phyloP scores from a whole-genome alignment of 2,329 filamentous ascomycete genomes.

The Colletotrichum coccodes region DNA sequence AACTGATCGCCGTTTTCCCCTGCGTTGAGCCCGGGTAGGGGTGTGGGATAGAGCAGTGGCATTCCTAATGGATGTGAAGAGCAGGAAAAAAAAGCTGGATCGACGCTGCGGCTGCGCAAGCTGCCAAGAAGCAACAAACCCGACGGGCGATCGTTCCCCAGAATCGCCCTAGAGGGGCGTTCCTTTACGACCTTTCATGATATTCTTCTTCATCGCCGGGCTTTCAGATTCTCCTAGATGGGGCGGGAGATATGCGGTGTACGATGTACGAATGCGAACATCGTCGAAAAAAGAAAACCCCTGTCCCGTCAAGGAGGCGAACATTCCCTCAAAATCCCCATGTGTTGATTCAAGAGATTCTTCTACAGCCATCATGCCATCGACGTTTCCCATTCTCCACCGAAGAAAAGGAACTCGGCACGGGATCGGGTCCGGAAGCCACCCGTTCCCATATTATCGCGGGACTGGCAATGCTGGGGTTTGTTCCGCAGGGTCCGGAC shows the following conservation, averaged over 20 bases:
- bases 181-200: not conserved
- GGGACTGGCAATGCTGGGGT: not conserved
- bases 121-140: conserved; percentile 2
- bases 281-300: not conserved
- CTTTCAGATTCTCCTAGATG: not conserved
- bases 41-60: not conserved
- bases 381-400: not conserved
- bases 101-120: conserved; percentile 21
- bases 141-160: conserved; percentile 17
- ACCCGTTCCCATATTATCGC: not conserved
- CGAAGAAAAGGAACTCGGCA: not conserved
- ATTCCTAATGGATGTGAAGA: not conserved
- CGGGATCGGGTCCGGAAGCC: not conserved
- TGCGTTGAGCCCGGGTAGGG: not conserved
- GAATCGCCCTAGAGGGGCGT: not conserved
- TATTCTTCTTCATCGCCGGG: not conserved
- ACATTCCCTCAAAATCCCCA: not conserved
- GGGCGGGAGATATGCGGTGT: not conserved
- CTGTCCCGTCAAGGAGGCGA: not conserved
- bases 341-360: not conserved
- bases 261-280: not conserved
- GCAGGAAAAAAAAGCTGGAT: conserved; percentile 3
- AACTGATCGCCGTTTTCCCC: conserved; percentile 12
- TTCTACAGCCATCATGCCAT: conserved; percentile 6
- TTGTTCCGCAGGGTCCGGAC: not conserved